A percentile compares a stretch with the other conserved stretches of the same genome.
Conservation (phyloP, 1,284 basidiomycete genomes). For the Puccinia hordei region DNA sequence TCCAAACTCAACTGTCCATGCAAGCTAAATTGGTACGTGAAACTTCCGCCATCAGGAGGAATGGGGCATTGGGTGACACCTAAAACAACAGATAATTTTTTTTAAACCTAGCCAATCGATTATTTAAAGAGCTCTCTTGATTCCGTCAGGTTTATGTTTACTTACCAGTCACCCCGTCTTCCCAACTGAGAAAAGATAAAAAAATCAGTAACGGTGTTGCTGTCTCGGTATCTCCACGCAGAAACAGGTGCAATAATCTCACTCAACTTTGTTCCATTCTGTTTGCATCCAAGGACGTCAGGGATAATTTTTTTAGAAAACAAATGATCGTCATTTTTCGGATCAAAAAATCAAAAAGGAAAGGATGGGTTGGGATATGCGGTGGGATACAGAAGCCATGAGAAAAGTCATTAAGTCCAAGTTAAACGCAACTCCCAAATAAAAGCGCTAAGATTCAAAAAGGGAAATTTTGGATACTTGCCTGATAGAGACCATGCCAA, state of each 20-base stretch:
- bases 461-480: constrained; percentile 54
- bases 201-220: background rate
- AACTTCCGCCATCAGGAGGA: constrained; percentile 27
- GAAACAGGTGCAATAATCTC: background rate
- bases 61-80: constrained; percentile 47
- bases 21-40: constrained; percentile 42
- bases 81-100: background rate
- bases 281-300: background rate
- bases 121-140: background rate
- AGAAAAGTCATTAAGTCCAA: background rate
- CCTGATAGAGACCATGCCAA: constrained; percentile 63
- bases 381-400: background rate
- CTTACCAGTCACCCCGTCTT: constrained; percentile 45
- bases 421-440: background rate
- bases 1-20: constrained; percentile 32
- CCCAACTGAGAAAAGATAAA: constrained; percentile 34
- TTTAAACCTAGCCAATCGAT: background rate
- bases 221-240: background rate
- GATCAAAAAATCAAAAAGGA: background rate
- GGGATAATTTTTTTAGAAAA: background rate
- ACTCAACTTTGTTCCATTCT: constrained; percentile 56
- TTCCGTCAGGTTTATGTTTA: background rate
- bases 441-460: background rate
- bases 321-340: background rate
- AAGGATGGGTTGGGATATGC: background rate